phyloP scores from a whole-genome alignment of 169 alveolate genomes.

The Plasmodium cynomolgi region DNA sequence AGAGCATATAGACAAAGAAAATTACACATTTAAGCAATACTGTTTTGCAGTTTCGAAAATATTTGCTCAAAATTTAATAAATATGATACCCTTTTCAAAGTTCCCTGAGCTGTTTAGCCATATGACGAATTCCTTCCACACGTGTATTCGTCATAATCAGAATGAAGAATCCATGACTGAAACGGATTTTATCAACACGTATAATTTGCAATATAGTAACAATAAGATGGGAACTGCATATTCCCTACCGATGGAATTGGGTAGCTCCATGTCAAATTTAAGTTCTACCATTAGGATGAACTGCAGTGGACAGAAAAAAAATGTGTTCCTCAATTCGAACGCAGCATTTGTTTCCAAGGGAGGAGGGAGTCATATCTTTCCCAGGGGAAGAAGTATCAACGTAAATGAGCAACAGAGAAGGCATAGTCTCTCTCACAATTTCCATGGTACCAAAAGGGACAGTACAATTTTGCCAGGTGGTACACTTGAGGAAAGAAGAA shows the following conservation, averaged over 20 bases:
- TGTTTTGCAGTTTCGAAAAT: constrained; percentile 38
- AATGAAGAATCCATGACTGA: neutral
- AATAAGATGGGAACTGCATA: neutral
- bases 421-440: neutral
- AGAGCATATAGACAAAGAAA: constrained; percentile 17
- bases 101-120: constrained; percentile 4
- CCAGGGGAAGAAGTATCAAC: neutral
- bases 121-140: neutral
- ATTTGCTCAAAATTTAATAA: constrained; percentile 9
- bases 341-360: neutral
- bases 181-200: neutral
- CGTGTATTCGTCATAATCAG: neutral
- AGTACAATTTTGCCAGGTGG: neutral
- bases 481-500: neutral
- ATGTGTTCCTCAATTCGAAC: neutral
- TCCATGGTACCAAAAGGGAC: neutral
- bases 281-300: constrained; percentile 12
- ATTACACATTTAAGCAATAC: constrained; percentile 34
- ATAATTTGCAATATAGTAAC: neutral
- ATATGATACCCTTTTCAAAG: constrained; percentile 25
- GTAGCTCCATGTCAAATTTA: neutral
- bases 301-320: neutral
- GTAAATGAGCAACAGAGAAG: neutral
- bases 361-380: neutral
- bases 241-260: neutral